A percentile compares a stretch with the other conserved stretches of the same genome.
phyloP scores from a whole-genome alignment of 1,284 basidiomycete genomes.

The Ceratobasidium papillatum region DNA sequence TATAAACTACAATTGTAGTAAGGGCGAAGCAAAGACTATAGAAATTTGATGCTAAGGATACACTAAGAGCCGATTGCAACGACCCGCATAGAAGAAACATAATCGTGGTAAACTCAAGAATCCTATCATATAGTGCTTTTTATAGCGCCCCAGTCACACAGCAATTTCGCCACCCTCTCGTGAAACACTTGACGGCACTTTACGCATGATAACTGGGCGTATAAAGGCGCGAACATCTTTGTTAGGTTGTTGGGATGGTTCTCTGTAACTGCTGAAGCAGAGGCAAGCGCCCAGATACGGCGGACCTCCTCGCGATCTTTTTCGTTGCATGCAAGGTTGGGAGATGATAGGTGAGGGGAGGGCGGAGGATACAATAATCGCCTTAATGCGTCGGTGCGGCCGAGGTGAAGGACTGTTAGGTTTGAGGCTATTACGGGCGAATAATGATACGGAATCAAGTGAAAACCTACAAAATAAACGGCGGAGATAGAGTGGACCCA shows the following conservation, averaged over 20 bases:
- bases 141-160: constrained; percentile 21
- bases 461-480: constrained; percentile 58
- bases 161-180: constrained; percentile 7
- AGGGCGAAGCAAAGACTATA: background rate
- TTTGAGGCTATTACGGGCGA: background rate
- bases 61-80: background rate
- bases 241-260: constrained; percentile 23
- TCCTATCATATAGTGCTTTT: constrained; percentile 15
- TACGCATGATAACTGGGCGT: constrained; percentile 20
- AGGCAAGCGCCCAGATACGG: constrained; percentile 35
- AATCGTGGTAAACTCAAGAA: background rate
- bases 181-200: constrained; percentile 14
- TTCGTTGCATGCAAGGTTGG: background rate
- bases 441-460: background rate
- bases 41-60: background rate
- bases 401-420: constrained; percentile 58
- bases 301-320: background rate
- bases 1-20: background rate
- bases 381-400: constrained; percentile 58
- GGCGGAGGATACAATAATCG: constrained; percentile 63
- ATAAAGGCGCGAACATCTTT: constrained; percentile 1
- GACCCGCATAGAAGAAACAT: background rate
- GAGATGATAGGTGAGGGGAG: background rate
- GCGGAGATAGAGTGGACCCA: constrained; percentile 68
- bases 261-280: constrained; percentile 7